Base-by-base conservation (phyloP, 129 eudicot species). In the Smallanthus sonchifolius region DNA sequence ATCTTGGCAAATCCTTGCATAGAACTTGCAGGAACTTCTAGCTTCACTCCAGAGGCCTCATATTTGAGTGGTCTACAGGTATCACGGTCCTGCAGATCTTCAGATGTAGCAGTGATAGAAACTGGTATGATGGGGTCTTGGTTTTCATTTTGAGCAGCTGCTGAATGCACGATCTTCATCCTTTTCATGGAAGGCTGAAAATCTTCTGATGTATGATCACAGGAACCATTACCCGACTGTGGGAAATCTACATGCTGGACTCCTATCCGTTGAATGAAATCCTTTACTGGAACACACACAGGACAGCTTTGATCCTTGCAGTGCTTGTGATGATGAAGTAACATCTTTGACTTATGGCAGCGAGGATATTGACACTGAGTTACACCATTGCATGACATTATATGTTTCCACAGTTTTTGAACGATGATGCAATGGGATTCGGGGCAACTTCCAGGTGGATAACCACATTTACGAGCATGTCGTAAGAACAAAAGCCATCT, bases 401-500 rank as follows among this genome's bases (percentile, higher is more conserved):
- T 74, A 83, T 95, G 99, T 14, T 74, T 86, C 84, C 73, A 67
- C 52, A 95, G 65, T 24, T 84, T 81, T 75, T 95, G 99, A 65
- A 61, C 94, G 15, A 35, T 49, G 3, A 81, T 57, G 83, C 99
- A 95, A 62, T 79, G 13, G 30, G 61, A 40, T 42, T 74, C 90
- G 6, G 79, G 87, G 61, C 99, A 91, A 47, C 80, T 87, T 70
- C 97, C 96, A 63, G 83, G 88, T 45, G 95, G 89, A 40, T 83
- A 75, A 54, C 54, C 70, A 73, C 99, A 95, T 8, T 74, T 74
- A 37, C 97, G 92, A 55, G 99, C 96, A 88, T 95, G 99, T 72
- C 72, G 70, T 83, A 95, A 78, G 74, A 91, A 82, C 83, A 95
- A 83, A n/a, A 95, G 77, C 99, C 99, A 95, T 63, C 82, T 87